Base-by-base conservation (phyloP, 2,329 filamentous ascomycete genomes). In the Rutstroemia sp. region DNA sequence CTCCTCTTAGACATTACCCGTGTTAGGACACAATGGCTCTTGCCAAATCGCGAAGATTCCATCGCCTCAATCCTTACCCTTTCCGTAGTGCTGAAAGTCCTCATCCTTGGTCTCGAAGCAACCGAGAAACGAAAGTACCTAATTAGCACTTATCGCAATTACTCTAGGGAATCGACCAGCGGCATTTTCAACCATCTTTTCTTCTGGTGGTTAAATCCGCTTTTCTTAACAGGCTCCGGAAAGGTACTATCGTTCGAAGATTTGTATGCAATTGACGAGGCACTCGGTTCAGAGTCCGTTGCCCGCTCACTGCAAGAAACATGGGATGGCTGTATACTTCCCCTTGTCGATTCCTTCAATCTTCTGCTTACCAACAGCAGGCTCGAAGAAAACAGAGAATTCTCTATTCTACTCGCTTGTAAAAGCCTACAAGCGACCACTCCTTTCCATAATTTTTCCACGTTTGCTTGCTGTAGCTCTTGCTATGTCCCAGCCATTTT, bases 141-240 rank as follows among this genome's bases (percentile, higher is more conserved):
- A 4, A 55, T 49, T 19, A 45, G 46, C 6, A 53, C 57, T 8
- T 64, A 65, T 44, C 56, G 56, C 14, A 38, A 36, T 4, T 57
- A 59, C 25, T 54, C 63, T 6, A 61, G 60, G 1, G 71, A 73
- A 57, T 64, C 68, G 16, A 68, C 63, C 3, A 67, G 65, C 42
- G 66, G 70, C 5, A 62, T 73, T 12, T 66, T 72, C 42, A 68
- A 59, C 30, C 64, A 66, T 21, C 64, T 65, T n/a, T 58, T 72
- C 36, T 70, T 71, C 56, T 70, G 63, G 62, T 74, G 71, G 72
- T 55, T 73, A 1, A 72, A 70, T 54, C 60, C 58, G 3, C 54
- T 73, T 7, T 69, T 74, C 54, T 39, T 59, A 9, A 53, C 50
- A 14, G 71, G 72, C 1, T 71, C 65, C 47, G 58, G 59, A 2